These are phyloP conservation scores for Peterozyma xylosa DNA, from an alignment of 805 yeast genomes.

Conservation along the genomic window DNA sequence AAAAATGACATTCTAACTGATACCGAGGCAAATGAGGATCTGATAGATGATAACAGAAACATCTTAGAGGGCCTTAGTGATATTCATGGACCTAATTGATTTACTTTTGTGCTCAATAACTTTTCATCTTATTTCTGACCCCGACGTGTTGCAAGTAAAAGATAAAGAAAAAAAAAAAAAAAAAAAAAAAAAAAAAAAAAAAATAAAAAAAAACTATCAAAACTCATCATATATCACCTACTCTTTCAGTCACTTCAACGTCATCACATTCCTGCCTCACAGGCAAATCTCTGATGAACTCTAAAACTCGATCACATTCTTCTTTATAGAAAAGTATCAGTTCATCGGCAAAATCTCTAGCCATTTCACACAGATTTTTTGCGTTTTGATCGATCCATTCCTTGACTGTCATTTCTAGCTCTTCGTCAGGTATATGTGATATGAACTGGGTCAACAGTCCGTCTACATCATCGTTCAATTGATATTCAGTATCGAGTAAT, in stretches of 20 bases:
- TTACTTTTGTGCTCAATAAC: too few species aligned
- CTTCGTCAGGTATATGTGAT: slow-evolving; percentile 61
- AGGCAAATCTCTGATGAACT: slow-evolving; percentile 28
- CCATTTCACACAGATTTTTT: slow-evolving; percentile 39
- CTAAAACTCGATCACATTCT: slow-evolving; percentile 45
- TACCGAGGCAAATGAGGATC: not conserved
- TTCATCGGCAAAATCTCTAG: slow-evolving; percentile 35
- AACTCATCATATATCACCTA: too few species aligned
- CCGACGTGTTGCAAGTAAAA: too few species aligned
- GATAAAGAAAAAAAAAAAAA: too few species aligned
- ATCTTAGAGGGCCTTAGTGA: not conserved
- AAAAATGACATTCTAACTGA: not conserved
- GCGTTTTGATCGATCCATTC: slow-evolving; percentile 63
- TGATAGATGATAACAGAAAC: not conserved
- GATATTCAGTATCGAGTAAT: slow-evolving; percentile 27
- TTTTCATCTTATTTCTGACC: too few species aligned
- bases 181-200: too few species aligned
- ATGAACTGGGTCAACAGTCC: slow-evolving; percentile 61
- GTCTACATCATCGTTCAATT: slow-evolving; percentile 51
- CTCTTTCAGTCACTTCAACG: too few species aligned
- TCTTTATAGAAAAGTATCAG: slow-evolving; percentile 39
- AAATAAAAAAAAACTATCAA: too few species aligned
- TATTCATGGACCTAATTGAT: not conserved
- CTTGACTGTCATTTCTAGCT: slow-evolving; percentile 59
- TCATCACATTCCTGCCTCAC: slow-evolving; percentile 10